Conservation (phyloP, 805 yeast species). For the Metschnikowia borealis region DNA sequence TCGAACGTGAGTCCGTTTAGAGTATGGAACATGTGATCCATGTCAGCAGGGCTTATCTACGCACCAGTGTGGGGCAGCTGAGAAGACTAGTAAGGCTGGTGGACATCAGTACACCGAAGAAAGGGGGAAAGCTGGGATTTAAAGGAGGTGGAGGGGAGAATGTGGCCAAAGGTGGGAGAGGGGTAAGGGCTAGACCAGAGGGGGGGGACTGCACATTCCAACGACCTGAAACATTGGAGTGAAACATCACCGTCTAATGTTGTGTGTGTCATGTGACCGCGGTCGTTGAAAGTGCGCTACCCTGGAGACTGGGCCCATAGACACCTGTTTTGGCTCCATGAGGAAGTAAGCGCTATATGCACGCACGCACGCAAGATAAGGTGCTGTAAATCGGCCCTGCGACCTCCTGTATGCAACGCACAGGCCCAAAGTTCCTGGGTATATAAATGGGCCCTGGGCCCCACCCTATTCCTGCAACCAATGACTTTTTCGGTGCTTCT, state of each 20-base stretch:
- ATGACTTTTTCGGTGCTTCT: slow-evolving; percentile 36
- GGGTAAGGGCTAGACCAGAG: no score
- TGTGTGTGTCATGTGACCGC: neutral
- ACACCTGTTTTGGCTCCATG: neutral
- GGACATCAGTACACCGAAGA: neutral
- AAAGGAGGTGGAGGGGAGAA: neutral
- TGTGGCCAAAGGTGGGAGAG: neutral
- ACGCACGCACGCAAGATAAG: neutral
- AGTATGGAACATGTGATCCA: slow-evolving; percentile 16
- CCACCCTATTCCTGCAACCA: neutral
- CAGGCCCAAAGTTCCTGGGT: no score
- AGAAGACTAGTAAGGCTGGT: neutral
- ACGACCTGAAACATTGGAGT: no score
- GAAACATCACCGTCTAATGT: no score
- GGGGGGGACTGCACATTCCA: no score
- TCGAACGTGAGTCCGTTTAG: slow-evolving; percentile 10
- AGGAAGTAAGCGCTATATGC: neutral
- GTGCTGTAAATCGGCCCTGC: neutral
- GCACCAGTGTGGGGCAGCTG: neutral
- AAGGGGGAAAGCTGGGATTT: neutral
- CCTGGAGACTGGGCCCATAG: no score
- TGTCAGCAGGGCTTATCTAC: neutral
- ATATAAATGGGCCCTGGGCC: no score
- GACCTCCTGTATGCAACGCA: neutral
- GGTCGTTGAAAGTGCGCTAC: neutral